phyloP scores from a whole-genome alignment of 2,329 filamentous ascomycete species.

The Endoconidiophora polonica region DNA sequence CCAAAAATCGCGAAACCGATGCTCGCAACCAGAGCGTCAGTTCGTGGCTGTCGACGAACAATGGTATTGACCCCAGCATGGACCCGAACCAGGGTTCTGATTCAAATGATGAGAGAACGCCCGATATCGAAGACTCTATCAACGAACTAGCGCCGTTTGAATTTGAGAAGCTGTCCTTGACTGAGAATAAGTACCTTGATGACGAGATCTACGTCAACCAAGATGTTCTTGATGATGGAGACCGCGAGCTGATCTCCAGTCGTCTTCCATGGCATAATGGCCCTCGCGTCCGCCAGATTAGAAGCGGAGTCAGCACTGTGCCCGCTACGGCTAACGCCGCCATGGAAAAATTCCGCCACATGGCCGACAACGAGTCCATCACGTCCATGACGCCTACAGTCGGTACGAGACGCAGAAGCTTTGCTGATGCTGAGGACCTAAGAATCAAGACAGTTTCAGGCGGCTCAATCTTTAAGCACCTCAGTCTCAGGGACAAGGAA shows the following conservation, averaged over 20 bases:
- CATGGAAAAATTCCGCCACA: constrained; percentile 35
- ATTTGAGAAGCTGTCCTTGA: constrained; percentile 19
- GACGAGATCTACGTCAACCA: constrained; percentile 34
- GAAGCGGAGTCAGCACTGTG: constrained; percentile 23
- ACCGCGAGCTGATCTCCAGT: constrained; percentile 31
- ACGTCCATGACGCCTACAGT: constrained; percentile 50
- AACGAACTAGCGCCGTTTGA: constrained; percentile 25
- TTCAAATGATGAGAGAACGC: background rate
- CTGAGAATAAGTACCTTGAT: constrained; percentile 32
- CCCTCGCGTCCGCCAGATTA: constrained; percentile 30
- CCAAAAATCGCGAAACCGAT: constrained; percentile 24
- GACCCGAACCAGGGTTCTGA: background rate
- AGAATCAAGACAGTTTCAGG: constrained; percentile 20
- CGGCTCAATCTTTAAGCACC: constrained; percentile 46
- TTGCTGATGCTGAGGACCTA: constrained; percentile 30
- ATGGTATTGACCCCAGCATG: background rate
- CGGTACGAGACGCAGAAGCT: constrained; percentile 50
- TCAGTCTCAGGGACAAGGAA: constrained; percentile 25
- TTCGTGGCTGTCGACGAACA: constrained; percentile 27
- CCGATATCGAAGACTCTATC: background rate
- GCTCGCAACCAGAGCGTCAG: constrained; percentile 34
- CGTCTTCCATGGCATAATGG: constrained; percentile 30
- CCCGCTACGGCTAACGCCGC: constrained; percentile 18
- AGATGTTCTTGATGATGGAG: constrained; percentile 25
- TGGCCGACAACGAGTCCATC: constrained; percentile 39